Conservation (phyloP, 2,329 filamentous ascomycete genomes). For the Talaromyces sp. region DNA sequence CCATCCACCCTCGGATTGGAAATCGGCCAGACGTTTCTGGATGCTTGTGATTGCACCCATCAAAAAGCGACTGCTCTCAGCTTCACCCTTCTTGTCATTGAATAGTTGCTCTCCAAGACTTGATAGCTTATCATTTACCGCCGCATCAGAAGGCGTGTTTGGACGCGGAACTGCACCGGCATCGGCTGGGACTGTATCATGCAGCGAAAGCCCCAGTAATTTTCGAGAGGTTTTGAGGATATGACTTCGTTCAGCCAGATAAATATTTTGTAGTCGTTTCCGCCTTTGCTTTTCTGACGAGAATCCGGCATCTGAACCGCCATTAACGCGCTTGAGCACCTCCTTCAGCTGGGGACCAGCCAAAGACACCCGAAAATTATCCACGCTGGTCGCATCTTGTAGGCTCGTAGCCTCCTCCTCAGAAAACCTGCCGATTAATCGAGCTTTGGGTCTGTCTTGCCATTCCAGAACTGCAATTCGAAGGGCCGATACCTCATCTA, state of each 20-base stretch:
- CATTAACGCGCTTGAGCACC: slow-evolving; percentile 27
- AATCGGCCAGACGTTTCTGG: slow-evolving; percentile 25
- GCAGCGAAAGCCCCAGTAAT: slow-evolving; percentile 29
- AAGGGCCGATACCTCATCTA: slow-evolving; percentile 78
- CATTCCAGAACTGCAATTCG: slow-evolving; percentile 76
- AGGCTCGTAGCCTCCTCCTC: slow-evolving; percentile 73
- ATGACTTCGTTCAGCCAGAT: slow-evolving; percentile 65
- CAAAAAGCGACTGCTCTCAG: slow-evolving; percentile 21
- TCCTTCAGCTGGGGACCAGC: slow-evolving; percentile 33
- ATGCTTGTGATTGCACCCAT: slow-evolving; percentile 31
- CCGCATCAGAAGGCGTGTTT: slow-evolving; percentile 12
- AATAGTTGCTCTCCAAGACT: slow-evolving; percentile 27
- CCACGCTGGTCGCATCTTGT: slow-evolving; percentile 65
- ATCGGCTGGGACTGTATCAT: slow-evolving; percentile 17
- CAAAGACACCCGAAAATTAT: slow-evolving; percentile 55
- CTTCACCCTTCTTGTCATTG: slow-evolving; percentile 20
- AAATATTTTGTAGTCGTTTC: slow-evolving; percentile 63
- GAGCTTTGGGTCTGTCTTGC: slow-evolving; percentile 69
- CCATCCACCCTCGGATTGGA: slow-evolving; percentile 40
- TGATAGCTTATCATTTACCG: slow-evolving; percentile 14
- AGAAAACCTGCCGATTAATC: slow-evolving; percentile 66
- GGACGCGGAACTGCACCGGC: slow-evolving; percentile 3
- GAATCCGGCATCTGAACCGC: slow-evolving; percentile 44
- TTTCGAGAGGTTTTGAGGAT: slow-evolving; percentile 60
- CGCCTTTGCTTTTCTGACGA: slow-evolving; percentile 58